These are phyloP conservation scores for Magnusiomyces clavatus DNA, from an alignment of 1,139 yeast species.

Conservation along the genomic window DNA sequence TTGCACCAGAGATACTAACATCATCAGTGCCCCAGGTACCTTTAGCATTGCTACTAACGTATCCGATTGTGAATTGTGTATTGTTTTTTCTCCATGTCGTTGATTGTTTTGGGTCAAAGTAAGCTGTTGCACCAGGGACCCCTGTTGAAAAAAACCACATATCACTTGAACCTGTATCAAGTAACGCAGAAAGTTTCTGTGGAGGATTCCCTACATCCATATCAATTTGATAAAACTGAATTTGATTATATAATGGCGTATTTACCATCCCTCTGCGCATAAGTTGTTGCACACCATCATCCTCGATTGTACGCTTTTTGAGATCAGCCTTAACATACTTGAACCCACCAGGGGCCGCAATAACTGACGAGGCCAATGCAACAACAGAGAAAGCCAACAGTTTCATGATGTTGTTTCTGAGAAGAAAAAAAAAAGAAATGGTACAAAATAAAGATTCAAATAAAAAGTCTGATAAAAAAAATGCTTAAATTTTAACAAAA, in stretches of 20 bases:
- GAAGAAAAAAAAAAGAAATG: neutral
- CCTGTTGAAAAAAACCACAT: conserved; percentile 32
- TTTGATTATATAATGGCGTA: conserved; percentile 12
- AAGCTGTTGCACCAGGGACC: conserved; percentile 7
- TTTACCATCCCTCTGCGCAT: conserved; percentile 5
- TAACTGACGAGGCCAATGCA: conserved; percentile 1
- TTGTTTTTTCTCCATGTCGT: conserved; percentile 14
- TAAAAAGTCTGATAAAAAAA: neutral
- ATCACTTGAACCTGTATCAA: conserved; percentile 39
- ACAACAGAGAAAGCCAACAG: conserved; percentile 2
- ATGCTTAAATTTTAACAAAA: neutral
- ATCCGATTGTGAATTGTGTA: conserved; percentile 15
- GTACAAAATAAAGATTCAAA: neutral
- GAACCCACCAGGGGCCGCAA: neutral
- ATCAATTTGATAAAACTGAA: conserved; percentile 30
- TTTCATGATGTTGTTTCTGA: conserved; percentile 1
- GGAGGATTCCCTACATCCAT: conserved; percentile 33
- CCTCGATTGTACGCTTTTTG: conserved; percentile 4
- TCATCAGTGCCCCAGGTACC: conserved; percentile 21
- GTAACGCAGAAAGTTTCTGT: conserved; percentile 28
- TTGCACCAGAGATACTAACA: conserved; percentile 15
- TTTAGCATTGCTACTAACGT: conserved; percentile 17
- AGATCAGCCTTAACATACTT: conserved; percentile 9
- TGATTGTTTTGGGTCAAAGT: conserved; percentile 31
- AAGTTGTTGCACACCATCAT: neutral